Percentiles rank a stretch among this genome's conserved stretches.
Evolutionary conservation across 1,139 yeast species (phyloP).

Genomic region (Geotrichum fermentans): DNA sequence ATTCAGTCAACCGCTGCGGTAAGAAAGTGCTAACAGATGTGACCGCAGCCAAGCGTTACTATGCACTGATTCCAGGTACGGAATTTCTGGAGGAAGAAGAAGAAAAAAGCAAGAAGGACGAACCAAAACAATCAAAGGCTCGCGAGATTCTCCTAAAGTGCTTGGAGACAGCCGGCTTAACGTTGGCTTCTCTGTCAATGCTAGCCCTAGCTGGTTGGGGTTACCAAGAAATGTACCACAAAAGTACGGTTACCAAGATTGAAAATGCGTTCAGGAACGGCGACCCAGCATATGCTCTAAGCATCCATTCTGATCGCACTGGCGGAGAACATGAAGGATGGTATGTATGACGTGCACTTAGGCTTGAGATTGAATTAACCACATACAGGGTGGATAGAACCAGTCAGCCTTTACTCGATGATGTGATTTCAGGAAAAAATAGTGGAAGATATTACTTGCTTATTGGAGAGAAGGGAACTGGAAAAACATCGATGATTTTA

Average conservation of each 20-base stretch:
- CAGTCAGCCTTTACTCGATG: slow-evolving; percentile 62
- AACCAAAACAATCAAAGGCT: slow-evolving; percentile 9
- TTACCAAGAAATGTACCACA: slow-evolving; percentile 60
- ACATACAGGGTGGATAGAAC: slow-evolving; percentile 51
- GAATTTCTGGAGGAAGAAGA: slow-evolving; percentile 10
- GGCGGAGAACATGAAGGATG: slow-evolving; percentile 37
- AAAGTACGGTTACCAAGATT: slow-evolving; percentile 61
- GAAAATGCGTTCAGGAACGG: slow-evolving; percentile 62
- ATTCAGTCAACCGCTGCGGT: too few relatives aligned
- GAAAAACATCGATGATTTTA: slow-evolving; percentile 67
- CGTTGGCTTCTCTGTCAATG: slow-evolving; percentile 66
- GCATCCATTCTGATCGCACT: slow-evolving; percentile 52
- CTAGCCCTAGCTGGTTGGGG: slow-evolving; percentile 67
- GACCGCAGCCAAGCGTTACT: neutral
- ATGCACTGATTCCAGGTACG: slow-evolving; percentile 12
- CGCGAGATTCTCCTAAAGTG: slow-evolving; percentile 46
- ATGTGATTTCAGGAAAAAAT: slow-evolving; percentile 57
- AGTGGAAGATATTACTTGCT: slow-evolving; percentile 66
- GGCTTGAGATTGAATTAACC: neutral
- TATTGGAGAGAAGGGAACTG: slow-evolving; percentile 84
- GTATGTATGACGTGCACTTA: slow-evolving; percentile 14
- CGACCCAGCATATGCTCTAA: slow-evolving; percentile 47
- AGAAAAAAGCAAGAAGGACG: neutral
- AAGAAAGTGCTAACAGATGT: neutral
- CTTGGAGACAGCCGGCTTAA: slow-evolving; percentile 68